phyloP scores from a whole-genome alignment of 2,329 filamentous ascomycete genomes.

The Lachnellula hyalina region DNA sequence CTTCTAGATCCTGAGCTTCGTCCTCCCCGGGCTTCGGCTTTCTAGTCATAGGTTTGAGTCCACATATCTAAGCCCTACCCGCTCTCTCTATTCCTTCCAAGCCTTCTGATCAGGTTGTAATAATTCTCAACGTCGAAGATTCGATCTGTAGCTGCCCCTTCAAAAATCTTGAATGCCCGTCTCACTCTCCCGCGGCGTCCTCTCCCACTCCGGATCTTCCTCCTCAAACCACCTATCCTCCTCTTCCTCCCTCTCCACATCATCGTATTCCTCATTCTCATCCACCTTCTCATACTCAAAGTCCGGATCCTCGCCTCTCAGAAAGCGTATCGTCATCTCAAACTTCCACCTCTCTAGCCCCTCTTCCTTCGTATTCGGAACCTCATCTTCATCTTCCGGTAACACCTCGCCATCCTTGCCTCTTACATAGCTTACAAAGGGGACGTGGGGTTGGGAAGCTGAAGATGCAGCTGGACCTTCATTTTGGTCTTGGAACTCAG shows the following conservation, averaged over 20 bases:
- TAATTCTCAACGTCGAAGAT: not conserved
- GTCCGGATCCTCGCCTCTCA: constrained; percentile 32
- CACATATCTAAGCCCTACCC: too few relatives aligned
- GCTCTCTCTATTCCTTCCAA: too few relatives aligned
- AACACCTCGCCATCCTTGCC: constrained; percentile 25
- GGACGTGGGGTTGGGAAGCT: constrained; percentile 6
- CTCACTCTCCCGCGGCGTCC: constrained; percentile 21
- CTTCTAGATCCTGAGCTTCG: too few relatives aligned
- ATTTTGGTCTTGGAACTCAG: not conserved
- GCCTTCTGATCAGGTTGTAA: not conserved
- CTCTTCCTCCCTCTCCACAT: constrained; percentile 28
- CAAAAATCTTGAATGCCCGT: constrained; percentile 33
- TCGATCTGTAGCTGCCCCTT: not conserved
- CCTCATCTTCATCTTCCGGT: constrained; percentile 30
- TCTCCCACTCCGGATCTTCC: constrained; percentile 29
- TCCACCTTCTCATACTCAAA: constrained; percentile 31
- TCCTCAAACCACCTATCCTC: constrained; percentile 34
- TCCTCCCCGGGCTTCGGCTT: too few relatives aligned
- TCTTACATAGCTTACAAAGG: constrained; percentile 24
- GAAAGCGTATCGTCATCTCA: constrained; percentile 31
- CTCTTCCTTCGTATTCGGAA: constrained; percentile 29
- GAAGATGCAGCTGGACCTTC: constrained; percentile 1
- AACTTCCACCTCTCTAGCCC: constrained; percentile 31
- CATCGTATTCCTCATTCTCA: constrained; percentile 30
- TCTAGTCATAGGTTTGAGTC: too few relatives aligned